Percentiles rank a stretch among this genome's conserved stretches.
These are phyloP conservation scores for Telopea speciosissima DNA, from an alignment of 177 flowering plant species.

Conservation along the genomic window DNA sequence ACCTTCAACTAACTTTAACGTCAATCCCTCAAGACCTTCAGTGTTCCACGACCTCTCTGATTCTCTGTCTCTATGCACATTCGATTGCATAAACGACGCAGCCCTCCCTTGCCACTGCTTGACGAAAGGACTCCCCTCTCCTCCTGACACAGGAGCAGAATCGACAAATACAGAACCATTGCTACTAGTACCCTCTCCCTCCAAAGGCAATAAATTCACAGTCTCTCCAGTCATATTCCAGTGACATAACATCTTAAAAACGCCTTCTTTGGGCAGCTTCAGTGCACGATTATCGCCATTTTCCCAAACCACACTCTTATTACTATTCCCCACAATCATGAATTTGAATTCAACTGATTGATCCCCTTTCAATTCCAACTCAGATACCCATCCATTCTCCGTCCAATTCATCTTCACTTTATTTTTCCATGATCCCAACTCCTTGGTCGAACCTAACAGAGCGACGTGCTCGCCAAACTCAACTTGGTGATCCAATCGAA, in stretches of 20 bases:
- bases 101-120: slow-evolving; percentile 85
- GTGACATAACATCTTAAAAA: slow-evolving; percentile 45
- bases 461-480: slow-evolving; percentile 66
- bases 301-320: slow-evolving; percentile 70
- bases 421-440: slow-evolving; percentile 85
- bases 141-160: slow-evolving; percentile 23
- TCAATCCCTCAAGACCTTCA: slow-evolving; percentile 66
- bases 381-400: slow-evolving; percentile 70
- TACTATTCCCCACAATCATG: slow-evolving; percentile 41
- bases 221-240: slow-evolving; percentile 66
- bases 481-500: slow-evolving; percentile 69
- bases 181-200: slow-evolving; percentile 15
- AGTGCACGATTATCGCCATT: slow-evolving; percentile 57
- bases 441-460: slow-evolving; percentile 62
- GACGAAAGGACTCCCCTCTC: slow-evolving; percentile 59
- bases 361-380: slow-evolving; percentile 48
- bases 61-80: slow-evolving; percentile 62
- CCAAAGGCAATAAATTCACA: slow-evolving; percentile 32
- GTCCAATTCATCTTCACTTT: slow-evolving; percentile 62
- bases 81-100: slow-evolving; percentile 73
- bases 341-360: slow-evolving; percentile 68
- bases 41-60: slow-evolving; percentile 60
- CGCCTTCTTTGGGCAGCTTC: slow-evolving; percentile 48
- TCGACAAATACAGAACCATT: slow-evolving; percentile 21
- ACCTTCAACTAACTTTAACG: slow-evolving; percentile 71